Evolutionary conservation across 148 eudicot genomes (phyloP).

Genomic region (Fallopia convolvulus): DNA sequence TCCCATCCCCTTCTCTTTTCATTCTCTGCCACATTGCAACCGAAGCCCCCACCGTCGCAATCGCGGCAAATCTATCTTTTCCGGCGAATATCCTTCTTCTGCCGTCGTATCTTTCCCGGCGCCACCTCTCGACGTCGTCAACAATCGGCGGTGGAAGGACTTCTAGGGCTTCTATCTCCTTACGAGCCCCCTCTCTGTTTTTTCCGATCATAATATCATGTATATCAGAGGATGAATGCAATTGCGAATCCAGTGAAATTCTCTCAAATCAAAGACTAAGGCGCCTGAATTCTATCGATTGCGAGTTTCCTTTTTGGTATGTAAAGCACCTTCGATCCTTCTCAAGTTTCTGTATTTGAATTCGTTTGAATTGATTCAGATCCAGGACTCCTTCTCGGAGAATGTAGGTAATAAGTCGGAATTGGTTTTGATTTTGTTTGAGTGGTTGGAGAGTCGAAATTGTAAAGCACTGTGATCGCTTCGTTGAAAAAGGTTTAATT

Average conservation of each 20-base stretch:
- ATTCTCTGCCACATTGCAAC: background rate
- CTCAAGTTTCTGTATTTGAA: background rate
- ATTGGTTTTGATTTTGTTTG: background rate
- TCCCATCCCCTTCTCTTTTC: background rate
- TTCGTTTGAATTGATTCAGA: background rate
- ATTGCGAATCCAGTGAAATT: background rate
- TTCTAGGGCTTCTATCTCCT: background rate
- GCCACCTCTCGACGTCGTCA: background rate
- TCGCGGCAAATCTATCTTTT: constrained; percentile 1
- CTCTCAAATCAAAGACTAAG: background rate
- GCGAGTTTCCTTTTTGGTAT: background rate
- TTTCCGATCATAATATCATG: background rate
- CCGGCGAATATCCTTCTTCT: background rate
- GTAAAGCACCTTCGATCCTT: background rate
- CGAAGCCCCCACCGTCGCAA: constrained; percentile 7
- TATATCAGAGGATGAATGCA: background rate
- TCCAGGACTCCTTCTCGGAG: background rate
- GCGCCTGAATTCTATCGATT: background rate
- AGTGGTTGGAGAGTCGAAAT: background rate
- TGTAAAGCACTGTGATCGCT: background rate
- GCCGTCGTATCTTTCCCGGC: background rate
- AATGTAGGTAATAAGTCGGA: background rate
- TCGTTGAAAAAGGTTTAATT: background rate
- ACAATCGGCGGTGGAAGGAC: background rate
- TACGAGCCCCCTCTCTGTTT: background rate